phyloP scores from a whole-genome alignment of 257 asterid genomes.

The Ilex aquifolium region DNA sequence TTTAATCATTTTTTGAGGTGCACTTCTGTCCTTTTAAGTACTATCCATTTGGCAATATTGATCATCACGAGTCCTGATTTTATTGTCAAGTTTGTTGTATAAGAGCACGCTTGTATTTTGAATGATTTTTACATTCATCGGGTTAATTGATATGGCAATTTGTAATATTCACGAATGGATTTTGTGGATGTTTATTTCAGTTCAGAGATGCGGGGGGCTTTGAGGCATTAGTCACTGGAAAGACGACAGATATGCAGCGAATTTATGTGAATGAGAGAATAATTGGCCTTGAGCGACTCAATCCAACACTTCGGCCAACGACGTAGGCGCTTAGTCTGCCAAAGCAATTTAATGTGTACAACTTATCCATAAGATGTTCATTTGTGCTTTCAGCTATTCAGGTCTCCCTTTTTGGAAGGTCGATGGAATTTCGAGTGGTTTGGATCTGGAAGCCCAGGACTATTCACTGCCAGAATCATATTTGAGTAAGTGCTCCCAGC shows the following conservation, averaged over 20 bases:
- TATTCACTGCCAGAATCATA: slow-evolving; percentile 51
- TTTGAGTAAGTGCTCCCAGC: slow-evolving; percentile 45
- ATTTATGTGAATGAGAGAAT: slow-evolving; percentile 78
- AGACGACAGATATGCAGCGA: slow-evolving; percentile 46
- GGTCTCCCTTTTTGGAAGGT: slow-evolving; percentile 71
- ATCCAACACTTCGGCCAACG: slow-evolving; percentile 88
- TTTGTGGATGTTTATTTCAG: slow-evolving; percentile 26
- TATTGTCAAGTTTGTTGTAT: too few species aligned
- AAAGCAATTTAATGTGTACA: neutral
- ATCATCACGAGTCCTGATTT: too few species aligned
- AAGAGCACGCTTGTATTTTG: too few species aligned
- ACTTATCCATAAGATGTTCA: slow-evolving; percentile 1
- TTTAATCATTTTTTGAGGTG: too few species aligned
- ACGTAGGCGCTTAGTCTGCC: slow-evolving; percentile 53
- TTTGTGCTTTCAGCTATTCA: slow-evolving; percentile 34
- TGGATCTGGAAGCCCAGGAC: slow-evolving; percentile 69
- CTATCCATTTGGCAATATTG: too few species aligned
- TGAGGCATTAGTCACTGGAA: slow-evolving; percentile 66
- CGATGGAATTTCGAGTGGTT: slow-evolving; percentile 75
- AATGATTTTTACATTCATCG: too few species aligned
- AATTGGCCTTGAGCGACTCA: slow-evolving; percentile 72
- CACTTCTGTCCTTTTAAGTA: too few species aligned
- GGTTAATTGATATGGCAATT: too few species aligned
- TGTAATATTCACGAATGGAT: neutral
- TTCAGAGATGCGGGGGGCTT: slow-evolving; percentile 81